Evolutionary conservation across 2,329 filamentous ascomycete species (phyloP).

Genomic region (Calonectria pseudoturangicola): DNA sequence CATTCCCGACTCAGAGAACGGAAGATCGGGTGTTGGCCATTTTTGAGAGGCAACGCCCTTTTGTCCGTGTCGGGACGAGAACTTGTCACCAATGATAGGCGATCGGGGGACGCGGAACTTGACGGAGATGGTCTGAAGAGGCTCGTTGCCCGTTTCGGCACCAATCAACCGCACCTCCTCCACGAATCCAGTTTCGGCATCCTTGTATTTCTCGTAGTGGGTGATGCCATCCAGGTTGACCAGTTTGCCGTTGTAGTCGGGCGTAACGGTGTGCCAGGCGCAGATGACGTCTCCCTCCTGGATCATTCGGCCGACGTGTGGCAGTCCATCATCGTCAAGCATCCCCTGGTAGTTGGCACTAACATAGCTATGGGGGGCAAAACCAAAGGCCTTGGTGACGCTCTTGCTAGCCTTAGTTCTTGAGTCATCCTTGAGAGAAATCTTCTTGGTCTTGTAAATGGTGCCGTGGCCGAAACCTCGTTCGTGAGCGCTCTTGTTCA

Average conservation of each 20-base stretch:
- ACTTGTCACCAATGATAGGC: constrained; percentile 98
- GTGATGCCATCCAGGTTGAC: constrained; percentile 91
- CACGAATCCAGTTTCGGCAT: constrained; percentile 89
- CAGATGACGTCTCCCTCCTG: constrained; percentile 89
- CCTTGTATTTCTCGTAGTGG: constrained; percentile 95
- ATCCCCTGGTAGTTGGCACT: constrained; percentile 81
- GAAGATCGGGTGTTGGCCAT: constrained; percentile 95
- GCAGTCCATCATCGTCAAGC: constrained; percentile 92
- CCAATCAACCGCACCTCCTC: constrained; percentile 96
- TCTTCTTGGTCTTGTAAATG: constrained; percentile 98
- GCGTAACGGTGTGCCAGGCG: constrained; percentile 91
- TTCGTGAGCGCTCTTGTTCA: constrained; percentile 98
- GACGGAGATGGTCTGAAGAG: constrained; percentile 90
- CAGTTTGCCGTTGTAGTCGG: constrained; percentile 85
- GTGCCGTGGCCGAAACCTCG: constrained; percentile 96
- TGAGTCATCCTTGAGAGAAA: constrained; percentile 87
- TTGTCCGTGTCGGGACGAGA: constrained; percentile 98
- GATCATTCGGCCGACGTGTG: constrained; percentile 85
- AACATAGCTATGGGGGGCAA: constrained; percentile 85
- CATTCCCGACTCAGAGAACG: constrained; percentile 96
- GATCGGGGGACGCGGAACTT: constrained; percentile 94
- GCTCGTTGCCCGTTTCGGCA: constrained; percentile 87
- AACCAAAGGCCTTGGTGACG: constrained; percentile 91
- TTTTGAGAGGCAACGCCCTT: constrained; percentile 98
- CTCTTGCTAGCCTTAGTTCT: constrained; percentile 79